phyloP scores from a whole-genome alignment of 139 green algal genomes.

The Chlorella vulgaris region DNA sequence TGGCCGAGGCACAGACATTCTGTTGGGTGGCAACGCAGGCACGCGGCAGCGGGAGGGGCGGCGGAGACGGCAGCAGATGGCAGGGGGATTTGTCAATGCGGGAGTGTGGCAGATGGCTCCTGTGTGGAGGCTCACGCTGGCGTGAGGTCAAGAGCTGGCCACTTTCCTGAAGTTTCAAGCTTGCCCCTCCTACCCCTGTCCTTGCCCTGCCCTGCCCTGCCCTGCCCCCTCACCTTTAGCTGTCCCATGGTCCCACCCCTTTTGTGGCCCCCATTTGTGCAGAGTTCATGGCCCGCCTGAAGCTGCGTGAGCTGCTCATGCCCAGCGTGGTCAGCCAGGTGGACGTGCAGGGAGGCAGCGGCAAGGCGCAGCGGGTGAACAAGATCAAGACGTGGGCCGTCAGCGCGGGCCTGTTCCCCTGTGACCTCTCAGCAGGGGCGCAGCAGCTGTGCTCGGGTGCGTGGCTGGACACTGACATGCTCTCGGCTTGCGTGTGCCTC shows the following conservation, averaged over 20 bases:
- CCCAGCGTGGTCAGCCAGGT: constrained; percentile 69
- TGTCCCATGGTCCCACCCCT: not conserved
- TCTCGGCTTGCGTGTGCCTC: not conserved
- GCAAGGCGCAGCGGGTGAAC: constrained; percentile 19
- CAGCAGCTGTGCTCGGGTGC: constrained; percentile 15
- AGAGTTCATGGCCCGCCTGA: constrained; percentile 91
- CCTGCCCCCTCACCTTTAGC: not conserved
- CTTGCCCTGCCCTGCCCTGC: not conserved
- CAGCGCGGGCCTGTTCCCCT: constrained; percentile 84
- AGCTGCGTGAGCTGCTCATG: constrained; percentile 93
- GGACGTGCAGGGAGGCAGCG: constrained; percentile 32
- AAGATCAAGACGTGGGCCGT: constrained; percentile 62
- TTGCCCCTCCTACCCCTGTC: too few species aligned
- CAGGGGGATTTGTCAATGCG: not conserved
- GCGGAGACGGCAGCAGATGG: not conserved
- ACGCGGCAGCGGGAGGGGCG: constrained; percentile 17
- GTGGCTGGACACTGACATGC: not conserved
- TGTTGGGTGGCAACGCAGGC: constrained; percentile 92
- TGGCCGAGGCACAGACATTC: constrained; percentile 96
- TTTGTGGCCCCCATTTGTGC: not conserved
- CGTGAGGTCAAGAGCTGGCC: too few species aligned
- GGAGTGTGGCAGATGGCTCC: not conserved
- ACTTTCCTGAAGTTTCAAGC: too few species aligned
- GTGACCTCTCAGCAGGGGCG: constrained; percentile 65
- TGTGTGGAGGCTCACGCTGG: too few species aligned